Conservation (phyloP, 768 basidiomycete species). For the Sporobolomyces pararoseus region DNA sequence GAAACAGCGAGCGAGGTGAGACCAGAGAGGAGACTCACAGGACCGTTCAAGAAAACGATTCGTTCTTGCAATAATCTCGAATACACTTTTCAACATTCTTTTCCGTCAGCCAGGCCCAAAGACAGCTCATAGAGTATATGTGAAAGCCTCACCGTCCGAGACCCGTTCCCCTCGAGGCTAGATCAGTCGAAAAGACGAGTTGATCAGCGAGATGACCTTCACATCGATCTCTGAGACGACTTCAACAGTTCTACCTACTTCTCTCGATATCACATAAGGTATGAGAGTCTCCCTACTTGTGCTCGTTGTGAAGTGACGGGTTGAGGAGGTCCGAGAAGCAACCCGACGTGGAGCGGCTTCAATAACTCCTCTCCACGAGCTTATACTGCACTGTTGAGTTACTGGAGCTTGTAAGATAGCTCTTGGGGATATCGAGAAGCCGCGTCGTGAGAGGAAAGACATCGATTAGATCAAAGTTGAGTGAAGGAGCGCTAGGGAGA, state of each 20-base stretch:
- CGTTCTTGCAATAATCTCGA: constrained; percentile 86
- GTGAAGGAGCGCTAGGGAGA: neutral
- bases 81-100: constrained; percentile 60
- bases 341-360: neutral
- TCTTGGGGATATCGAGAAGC: neutral
- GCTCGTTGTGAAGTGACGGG: neutral
- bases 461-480: neutral
- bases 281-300: neutral
- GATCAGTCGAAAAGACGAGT: neutral
- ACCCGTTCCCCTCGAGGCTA: constrained; percentile 38
- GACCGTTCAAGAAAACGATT: constrained; percentile 91
- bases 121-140: too few relatives aligned
- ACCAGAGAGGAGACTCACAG: constrained; percentile 54
- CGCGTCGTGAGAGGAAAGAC: neutral
- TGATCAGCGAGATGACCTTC: neutral
- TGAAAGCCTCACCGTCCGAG: constrained; percentile 22
- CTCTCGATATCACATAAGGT: constrained; percentile 25
- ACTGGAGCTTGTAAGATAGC: neutral
- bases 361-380: too few relatives aligned
- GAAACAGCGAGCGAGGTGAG: too few relatives aligned
- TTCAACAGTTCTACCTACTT: constrained; percentile 2
- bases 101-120: too few relatives aligned
- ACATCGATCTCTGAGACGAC: too few relatives aligned
- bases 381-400: too few relatives aligned
- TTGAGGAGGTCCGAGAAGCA: neutral